Conservation (phyloP, 2,329 filamentous ascomycete species). For the Hortaea werneckii region DNA sequence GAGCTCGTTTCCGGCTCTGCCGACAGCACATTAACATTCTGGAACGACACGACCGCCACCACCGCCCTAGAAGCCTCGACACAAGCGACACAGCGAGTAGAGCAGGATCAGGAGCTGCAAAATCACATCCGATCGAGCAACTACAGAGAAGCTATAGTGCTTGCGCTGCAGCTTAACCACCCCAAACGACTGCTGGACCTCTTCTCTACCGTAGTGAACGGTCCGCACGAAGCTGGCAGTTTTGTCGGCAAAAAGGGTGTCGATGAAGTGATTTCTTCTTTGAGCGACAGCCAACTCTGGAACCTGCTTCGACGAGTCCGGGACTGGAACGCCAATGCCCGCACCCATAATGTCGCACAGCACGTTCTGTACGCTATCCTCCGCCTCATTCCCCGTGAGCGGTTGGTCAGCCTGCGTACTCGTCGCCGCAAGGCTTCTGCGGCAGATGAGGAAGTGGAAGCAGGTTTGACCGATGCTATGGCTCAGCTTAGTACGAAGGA, state of each 20-base stretch:
- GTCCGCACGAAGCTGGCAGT: slow-evolving; percentile 50
- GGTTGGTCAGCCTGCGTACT: slow-evolving; percentile 47
- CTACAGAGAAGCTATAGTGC: slow-evolving; percentile 83
- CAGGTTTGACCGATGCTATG: slow-evolving; percentile 20
- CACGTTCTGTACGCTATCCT: slow-evolving; percentile 71
- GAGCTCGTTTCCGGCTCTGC: slow-evolving; percentile 82
- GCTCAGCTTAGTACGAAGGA: slow-evolving; percentile 22
- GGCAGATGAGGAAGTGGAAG: slow-evolving; percentile 15
- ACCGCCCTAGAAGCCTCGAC: slow-evolving; percentile 66
- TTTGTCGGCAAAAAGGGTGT: slow-evolving; percentile 57
- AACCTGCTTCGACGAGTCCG: slow-evolving; percentile 68
- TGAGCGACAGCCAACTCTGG: slow-evolving; percentile 81
- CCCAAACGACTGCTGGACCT: slow-evolving; percentile 75
- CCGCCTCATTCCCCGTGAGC: slow-evolving; percentile 67
- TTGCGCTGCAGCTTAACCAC: slow-evolving; percentile 89
- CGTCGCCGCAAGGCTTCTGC: slow-evolving; percentile 17
- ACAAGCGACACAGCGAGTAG: slow-evolving; percentile 68
- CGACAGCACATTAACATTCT: slow-evolving; percentile 89
- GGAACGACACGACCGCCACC: slow-evolving; percentile 78
- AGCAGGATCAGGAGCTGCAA: slow-evolving; percentile 87
- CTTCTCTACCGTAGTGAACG: slow-evolving; percentile 69
- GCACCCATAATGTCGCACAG: slow-evolving; percentile 77
- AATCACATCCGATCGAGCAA: slow-evolving; percentile 84
- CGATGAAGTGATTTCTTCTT: slow-evolving; percentile 67
- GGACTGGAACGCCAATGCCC: slow-evolving; percentile 96